Evolutionary conservation across 345 rosid species (phyloP).

Genomic region (Abelmoschus esculentus): DNA sequence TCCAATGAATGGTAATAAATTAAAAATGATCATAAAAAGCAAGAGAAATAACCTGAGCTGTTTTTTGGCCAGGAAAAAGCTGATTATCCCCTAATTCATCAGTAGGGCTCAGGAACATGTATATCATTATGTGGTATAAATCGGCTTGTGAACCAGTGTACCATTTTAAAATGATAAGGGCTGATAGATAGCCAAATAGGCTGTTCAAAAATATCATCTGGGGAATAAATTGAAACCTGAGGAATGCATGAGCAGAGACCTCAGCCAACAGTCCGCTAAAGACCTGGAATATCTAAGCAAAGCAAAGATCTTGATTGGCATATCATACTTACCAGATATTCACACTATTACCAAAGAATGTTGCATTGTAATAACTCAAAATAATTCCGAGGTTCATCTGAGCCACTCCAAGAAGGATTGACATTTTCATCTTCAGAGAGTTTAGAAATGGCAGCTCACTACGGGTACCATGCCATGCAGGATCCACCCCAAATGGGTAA

Average conservation of each 20-base stretch:
- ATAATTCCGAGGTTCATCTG: conserved; percentile 98
- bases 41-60: conserved; percentile 50
- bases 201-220: conserved; percentile 87
- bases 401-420: conserved; percentile 88
- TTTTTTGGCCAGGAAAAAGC: conserved; percentile 72
- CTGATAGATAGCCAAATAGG: conserved; percentile 85
- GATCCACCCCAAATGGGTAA: conserved; percentile 95
- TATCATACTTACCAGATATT: conserved; percentile 58
- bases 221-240: conserved; percentile 95
- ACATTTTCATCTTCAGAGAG: conserved; percentile 98
- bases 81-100: conserved; percentile 87
- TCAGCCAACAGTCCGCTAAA: not conserved
- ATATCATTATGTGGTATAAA: conserved; percentile 82
- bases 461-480: conserved; percentile 86
- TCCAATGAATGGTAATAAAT: not conserved
- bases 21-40: not conserved
- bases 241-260: conserved; percentile 11
- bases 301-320: conserved; percentile 5
- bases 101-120: conserved; percentile 95
- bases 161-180: conserved; percentile 84
- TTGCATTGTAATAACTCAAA: conserved; percentile 81
- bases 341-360: conserved; percentile 48
- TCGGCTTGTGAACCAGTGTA: conserved; percentile 88
- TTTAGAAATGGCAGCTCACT: conserved; percentile 88
- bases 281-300: conserved; percentile 8